phyloP scores from a whole-genome alignment of 2,329 filamentous ascomycete genomes.

The Pyrenophora teres region DNA sequence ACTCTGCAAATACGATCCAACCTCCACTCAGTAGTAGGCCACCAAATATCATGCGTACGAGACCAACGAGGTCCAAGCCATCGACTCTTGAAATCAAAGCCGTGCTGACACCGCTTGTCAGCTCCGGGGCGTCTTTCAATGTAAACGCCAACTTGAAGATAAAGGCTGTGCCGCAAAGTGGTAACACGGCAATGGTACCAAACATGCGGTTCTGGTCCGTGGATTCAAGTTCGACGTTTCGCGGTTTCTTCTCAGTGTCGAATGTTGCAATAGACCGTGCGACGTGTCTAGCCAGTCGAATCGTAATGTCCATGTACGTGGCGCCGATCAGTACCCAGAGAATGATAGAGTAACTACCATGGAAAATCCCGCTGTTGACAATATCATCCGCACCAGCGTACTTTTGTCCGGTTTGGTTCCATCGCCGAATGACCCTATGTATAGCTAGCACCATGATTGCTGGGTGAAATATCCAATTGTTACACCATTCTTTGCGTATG shows the following conservation, averaged over 20 bases:
- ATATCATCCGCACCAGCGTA: constrained; percentile 90
- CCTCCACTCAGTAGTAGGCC: constrained; percentile 38
- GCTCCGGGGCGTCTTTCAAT: constrained; percentile 82
- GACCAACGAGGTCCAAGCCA: constrained; percentile 31
- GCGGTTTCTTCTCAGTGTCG: constrained; percentile 19
- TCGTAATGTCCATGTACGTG: constrained; percentile 68
- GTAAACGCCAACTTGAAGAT: constrained; percentile 92
- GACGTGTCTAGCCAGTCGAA: constrained; percentile 48
- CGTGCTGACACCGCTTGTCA: constrained; percentile 54
- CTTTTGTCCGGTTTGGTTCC: constrained; percentile 98
- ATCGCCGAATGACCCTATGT: constrained; percentile 72
- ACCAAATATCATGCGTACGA: constrained; percentile 46
- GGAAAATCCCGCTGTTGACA: constrained; percentile 61
- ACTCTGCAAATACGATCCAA: constrained; percentile 39
- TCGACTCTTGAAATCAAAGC: constrained; percentile 56
- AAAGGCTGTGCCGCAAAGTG: constrained; percentile 63
- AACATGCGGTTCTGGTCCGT: constrained; percentile 39
- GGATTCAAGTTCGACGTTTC: constrained; percentile 25
- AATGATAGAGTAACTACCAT: constrained; percentile 58
- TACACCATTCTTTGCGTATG: constrained; percentile 36
- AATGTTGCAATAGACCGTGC: constrained; percentile 35
- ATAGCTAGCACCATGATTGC: constrained; percentile 60
- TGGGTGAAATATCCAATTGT: constrained; percentile 36
- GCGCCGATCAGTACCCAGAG: constrained; percentile 76
- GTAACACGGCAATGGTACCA: constrained; percentile 39